Percentiles rank a stretch among this genome's conserved stretches.
Conservation (phyloP, 108 stramenopile genomes). For the Skeletonema grethae region DNA sequence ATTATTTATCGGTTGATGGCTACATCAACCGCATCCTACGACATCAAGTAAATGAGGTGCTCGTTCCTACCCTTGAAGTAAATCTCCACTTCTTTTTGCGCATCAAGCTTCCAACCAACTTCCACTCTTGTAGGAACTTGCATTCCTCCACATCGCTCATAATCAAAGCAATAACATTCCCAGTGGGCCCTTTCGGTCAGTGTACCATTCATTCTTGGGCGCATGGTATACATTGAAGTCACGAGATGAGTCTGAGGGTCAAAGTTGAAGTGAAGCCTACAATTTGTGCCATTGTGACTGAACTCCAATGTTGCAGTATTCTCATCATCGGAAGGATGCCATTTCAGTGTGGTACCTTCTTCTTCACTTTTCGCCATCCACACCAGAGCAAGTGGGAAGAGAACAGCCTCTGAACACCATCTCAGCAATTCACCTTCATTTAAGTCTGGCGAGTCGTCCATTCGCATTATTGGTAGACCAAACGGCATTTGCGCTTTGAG, state of each 20-base stretch:
- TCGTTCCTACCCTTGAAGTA: conserved; percentile 33
- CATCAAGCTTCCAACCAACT: conserved; percentile 18
- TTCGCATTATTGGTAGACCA: conserved; percentile 20
- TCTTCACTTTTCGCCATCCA: not conserved
- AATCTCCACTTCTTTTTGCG: conserved; percentile 16
- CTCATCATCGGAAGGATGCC: conserved; percentile 12
- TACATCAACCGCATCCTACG: not conserved
- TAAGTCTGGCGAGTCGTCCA: conserved; percentile 18
- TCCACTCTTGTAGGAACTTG: conserved; percentile 33
- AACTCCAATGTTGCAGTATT: conserved; percentile 22
- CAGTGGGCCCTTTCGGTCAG: conserved; percentile 13
- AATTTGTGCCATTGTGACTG: conserved; percentile 2
- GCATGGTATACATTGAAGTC: conserved; percentile 13
- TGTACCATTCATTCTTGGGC: conserved; percentile 9
- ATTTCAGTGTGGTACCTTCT: conserved; percentile 11
- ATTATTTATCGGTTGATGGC: not conserved
- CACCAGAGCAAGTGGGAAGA: conserved; percentile 27
- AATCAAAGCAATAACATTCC: conserved; percentile 24
- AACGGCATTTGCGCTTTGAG: conserved; percentile 29
- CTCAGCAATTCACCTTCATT: conserved; percentile 31
- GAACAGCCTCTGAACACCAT: conserved; percentile 26
- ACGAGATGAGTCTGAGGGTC: conserved; percentile 19
- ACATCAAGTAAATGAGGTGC: conserved; percentile 22
- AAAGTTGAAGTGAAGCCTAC: conserved; percentile 20
- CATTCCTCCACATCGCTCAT: conserved; percentile 27